Percentiles rank a stretch among this genome's conserved stretches.
phyloP scores from a whole-genome alignment of 2,329 filamentous ascomycete genomes.

The Trichoderma cornu-damae region DNA sequence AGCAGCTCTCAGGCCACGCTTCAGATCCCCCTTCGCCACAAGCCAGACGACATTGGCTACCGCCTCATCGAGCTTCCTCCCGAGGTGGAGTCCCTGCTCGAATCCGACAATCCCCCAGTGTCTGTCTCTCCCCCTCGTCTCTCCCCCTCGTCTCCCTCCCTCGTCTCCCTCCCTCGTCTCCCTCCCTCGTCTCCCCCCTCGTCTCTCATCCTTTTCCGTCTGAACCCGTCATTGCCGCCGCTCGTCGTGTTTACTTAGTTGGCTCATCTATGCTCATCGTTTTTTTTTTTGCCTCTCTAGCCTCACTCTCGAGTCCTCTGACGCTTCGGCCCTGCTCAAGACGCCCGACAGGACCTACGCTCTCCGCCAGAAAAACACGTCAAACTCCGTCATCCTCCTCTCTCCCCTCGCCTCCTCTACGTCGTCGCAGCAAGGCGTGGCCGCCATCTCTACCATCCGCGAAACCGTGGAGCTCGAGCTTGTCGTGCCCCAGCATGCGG shows the following conservation, averaged over 20 bases:
- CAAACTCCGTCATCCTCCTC: slow-evolving; percentile 59
- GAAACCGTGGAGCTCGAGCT: slow-evolving; percentile 58
- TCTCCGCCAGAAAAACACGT: slow-evolving; percentile 62
- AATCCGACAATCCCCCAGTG: slow-evolving; percentile 50
- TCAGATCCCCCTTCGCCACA: slow-evolving; percentile 49
- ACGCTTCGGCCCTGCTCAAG: slow-evolving; percentile 47
- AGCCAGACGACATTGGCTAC: slow-evolving; percentile 47
- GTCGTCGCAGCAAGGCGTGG: slow-evolving; percentile 34
- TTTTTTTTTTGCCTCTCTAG: slow-evolving; percentile 28
- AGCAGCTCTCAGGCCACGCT: slow-evolving; percentile 34
- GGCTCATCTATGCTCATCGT: not conserved
- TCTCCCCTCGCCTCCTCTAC: slow-evolving; percentile 27
- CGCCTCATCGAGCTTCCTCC: slow-evolving; percentile 59
- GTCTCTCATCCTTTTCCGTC: no score
- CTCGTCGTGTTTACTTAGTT: no score
- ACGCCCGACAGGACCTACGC: slow-evolving; percentile 50
- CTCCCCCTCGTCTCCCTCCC: not conserved
- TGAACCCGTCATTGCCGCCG: no score
- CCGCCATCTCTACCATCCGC: slow-evolving; percentile 51
- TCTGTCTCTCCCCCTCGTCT: slow-evolving; percentile 40
- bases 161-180: no score
- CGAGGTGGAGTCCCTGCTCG: slow-evolving; percentile 52
- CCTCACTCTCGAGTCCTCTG: slow-evolving; percentile 46
- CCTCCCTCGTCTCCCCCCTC: not conserved
- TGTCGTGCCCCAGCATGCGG: slow-evolving; percentile 35